Evolutionary conservation across 768 basidiomycete genomes (phyloP), one percentile per base, ranked within the genome.

Genomic region (Leccinum aurantiacum): DNA sequence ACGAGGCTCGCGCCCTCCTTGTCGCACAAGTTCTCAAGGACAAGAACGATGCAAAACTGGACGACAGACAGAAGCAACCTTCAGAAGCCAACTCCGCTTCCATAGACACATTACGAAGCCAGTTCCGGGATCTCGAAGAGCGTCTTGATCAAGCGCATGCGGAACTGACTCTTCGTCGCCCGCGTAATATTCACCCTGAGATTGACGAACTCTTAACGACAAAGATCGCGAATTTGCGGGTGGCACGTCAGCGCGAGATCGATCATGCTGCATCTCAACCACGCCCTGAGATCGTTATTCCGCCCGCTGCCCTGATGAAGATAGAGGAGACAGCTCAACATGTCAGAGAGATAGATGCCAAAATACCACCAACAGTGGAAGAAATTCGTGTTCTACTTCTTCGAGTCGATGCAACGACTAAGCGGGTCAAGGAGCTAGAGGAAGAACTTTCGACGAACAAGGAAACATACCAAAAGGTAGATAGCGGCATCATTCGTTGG

Each of bases 81-180:
- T 47, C 61, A 11, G 35, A 4, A 44, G 9, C 33, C 14, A 31
- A 60, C 6, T 1, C 46, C n/a, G 25, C 44, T 24, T 22, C 17
- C 11, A 25, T 64, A 6, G 60, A 65, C 38, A 54, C 60, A 6
- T 51, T 74, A 52, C 64, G 37, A 55, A 57, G 11, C 50, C 67
- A 54, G 27, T 22, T 75, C 13, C 65, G 33, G 31, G 57, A 69
- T 25, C 61, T 74, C 15, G 72, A 69, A 53, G 65, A 72, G 35
- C 65, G 65, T n/a, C 57, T 75, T 8, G 72, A 74, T n/a, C 71
- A 74, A 54, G 60, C 67, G 7, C 70, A 66, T 9, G 64, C 74
- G 6, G 69, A 70, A 33, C 59, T 75, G 17, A 71, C 74, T n/a
- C 61, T 75, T 29, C 61, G 57, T 44, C 70, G 52, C 48, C 67